These are phyloP conservation scores for Cantharellus cinnabarinus DNA, from an alignment of 768 basidiomycete species.

Conservation along the genomic window DNA sequence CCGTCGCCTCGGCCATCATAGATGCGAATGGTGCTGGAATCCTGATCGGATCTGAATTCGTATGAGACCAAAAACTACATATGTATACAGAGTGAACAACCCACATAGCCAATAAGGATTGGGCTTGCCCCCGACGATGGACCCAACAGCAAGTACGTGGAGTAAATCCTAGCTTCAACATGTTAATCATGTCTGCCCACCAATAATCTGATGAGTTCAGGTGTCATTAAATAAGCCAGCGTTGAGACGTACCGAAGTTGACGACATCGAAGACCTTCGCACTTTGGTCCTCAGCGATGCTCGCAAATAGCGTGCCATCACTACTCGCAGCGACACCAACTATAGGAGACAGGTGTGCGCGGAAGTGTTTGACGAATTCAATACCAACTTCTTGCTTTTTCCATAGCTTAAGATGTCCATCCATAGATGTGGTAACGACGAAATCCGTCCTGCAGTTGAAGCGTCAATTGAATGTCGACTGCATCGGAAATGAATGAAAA, in stretches of 20 bases:
- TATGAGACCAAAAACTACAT: neutral
- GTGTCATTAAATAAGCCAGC: neutral
- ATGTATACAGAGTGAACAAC: conserved; percentile 12
- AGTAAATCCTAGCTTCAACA: conserved; percentile 69
- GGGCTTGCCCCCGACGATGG: conserved; percentile 70
- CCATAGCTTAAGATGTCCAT: conserved; percentile 96
- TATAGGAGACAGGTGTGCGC: conserved; percentile 70
- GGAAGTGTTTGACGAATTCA: conserved; percentile 96
- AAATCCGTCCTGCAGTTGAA: conserved; percentile 58
- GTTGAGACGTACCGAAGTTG: conserved; percentile 62
- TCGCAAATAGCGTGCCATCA: conserved; percentile 85
- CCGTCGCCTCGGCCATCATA: conserved; percentile 86
- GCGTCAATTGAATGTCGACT: neutral
- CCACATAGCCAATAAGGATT: conserved; percentile 74
- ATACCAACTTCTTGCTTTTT: conserved; percentile 93
- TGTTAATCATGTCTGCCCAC: conserved; percentile 88
- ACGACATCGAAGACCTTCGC: conserved; percentile 95
- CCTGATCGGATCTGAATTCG: conserved; percentile 47
- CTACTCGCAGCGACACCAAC: conserved; percentile 66
- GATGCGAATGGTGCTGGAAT: conserved; percentile 54
- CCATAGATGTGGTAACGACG: conserved; percentile 80
- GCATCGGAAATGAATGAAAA: neutral
- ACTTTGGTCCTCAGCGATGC: conserved; percentile 74
- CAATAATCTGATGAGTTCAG: neutral
- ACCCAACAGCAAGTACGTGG: conserved; percentile 93